A percentile compares a stretch with the other conserved stretches of the same genome.
Evolutionary conservation across 2,329 filamentous ascomycete species (phyloP).

Genomic region (Aspergillus brasiliensis): DNA sequence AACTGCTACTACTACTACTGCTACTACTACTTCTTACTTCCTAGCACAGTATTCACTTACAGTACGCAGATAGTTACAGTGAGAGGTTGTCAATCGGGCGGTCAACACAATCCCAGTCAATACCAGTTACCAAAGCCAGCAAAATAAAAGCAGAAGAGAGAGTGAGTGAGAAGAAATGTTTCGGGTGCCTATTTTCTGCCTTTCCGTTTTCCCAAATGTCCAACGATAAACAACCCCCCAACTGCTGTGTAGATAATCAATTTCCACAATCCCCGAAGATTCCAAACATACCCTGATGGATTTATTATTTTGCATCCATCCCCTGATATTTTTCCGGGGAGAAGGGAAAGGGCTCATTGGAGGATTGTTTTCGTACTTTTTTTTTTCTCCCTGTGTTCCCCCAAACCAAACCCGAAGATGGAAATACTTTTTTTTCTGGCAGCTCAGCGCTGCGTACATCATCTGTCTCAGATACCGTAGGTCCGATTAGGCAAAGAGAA

Average conservation of each 20-base stretch:
- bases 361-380: slow-evolving; percentile 12
- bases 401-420: background rate
- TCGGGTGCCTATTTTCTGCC: background rate
- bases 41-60: no score
- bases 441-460: slow-evolving; percentile 5
- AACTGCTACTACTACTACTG: no score
- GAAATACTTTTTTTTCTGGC: background rate
- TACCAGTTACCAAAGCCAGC: no score
- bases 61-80: background rate
- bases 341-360: background rate
- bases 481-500: slow-evolving; percentile 13
- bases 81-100: slow-evolving; percentile 7
- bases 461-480: slow-evolving; percentile 17
- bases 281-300: background rate
- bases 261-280: background rate
- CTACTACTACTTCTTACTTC: no score
- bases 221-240: background rate
- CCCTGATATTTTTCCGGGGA: background rate
- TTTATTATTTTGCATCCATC: background rate
- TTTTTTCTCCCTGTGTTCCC: background rate
- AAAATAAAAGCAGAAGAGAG: background rate
- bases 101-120: slow-evolving; percentile 1
- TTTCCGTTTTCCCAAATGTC: background rate
- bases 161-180: no score
- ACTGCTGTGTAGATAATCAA: background rate